A percentile compares a stretch with the other conserved stretches of the same genome.
phyloP scores from a whole-genome alignment of 2,329 filamentous ascomycete species.

The Lachnellula cervina region DNA sequence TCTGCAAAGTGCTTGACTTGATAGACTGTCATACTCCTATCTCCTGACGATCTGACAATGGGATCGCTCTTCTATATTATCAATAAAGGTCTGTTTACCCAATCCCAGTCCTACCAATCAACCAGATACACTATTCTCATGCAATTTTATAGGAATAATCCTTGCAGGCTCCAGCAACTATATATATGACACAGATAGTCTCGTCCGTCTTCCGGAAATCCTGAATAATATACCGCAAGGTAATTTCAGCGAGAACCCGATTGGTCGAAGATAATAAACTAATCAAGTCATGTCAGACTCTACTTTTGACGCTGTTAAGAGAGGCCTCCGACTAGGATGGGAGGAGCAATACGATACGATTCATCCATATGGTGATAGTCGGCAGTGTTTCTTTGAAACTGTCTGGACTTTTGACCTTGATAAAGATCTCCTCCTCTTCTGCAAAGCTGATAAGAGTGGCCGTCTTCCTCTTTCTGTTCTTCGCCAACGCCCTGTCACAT shows the following conservation, averaged over 20 bases:
- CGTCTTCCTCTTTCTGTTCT: not conserved
- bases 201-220: not conserved
- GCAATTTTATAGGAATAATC: not conserved
- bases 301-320: not conserved
- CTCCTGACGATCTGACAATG: no score
- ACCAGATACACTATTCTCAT: not conserved
- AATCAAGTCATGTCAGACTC: not conserved
- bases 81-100: no score
- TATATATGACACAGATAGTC: not conserved
- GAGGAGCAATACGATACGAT: not conserved
- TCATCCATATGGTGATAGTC: conserved; percentile 1
- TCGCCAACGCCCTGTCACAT: not conserved
- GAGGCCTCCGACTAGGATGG: not conserved
- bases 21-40: no score
- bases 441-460: not conserved
- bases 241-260: not conserved
- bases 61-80: no score
- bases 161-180: not conserved
- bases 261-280: not conserved
- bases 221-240: not conserved
- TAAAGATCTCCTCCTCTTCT: not conserved
- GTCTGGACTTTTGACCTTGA: conserved; percentile 4
- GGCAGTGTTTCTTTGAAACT: not conserved
- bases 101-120: no score
- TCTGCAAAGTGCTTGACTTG: no score